phyloP scores from a whole-genome alignment of 2,329 filamentous ascomycete species.

The Xylariaceae sp. region DNA sequence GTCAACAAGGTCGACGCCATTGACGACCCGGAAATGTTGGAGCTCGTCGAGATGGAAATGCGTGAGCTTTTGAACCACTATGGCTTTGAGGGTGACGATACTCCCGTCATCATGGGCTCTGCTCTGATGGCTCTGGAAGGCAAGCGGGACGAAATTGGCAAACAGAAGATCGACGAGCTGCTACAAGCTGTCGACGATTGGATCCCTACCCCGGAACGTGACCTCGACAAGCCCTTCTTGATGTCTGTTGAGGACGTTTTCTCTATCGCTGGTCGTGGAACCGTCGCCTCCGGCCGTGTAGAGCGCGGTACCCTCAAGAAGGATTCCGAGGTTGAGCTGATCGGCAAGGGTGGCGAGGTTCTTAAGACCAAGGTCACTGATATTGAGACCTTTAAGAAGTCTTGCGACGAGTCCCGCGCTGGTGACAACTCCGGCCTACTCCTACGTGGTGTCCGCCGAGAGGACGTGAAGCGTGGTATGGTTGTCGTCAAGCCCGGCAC shows the following conservation, averaged over 20 bases:
- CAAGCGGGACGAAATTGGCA: conserved; percentile 85
- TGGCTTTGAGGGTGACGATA: conserved; percentile 97
- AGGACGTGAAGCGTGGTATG: conserved; percentile 95
- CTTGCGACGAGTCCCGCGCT: conserved; percentile 92
- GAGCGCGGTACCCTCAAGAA: conserved; percentile 94
- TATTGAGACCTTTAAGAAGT: conserved; percentile 99
- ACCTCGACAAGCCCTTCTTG: conserved; percentile 97
- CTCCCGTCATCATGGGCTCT: conserved; percentile 95
- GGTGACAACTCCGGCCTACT: conserved; percentile 98
- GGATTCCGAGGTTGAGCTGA: conserved; percentile 91
- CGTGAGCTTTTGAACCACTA: conserved; percentile 91
- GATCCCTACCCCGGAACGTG: conserved; percentile 95
- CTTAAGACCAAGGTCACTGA: conserved; percentile 99
- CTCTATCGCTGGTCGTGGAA: conserved; percentile 91
- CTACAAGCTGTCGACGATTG: conserved; percentile 88
- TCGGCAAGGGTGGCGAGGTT: conserved; percentile 80
- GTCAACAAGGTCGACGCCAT: conserved; percentile 99
- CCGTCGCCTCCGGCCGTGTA: conserved; percentile 94
- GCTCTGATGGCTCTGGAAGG: conserved; percentile 92
- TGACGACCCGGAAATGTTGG: conserved; percentile 98
- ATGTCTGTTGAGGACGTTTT: conserved; percentile 97
- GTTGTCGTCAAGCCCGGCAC: conserved; percentile 83
- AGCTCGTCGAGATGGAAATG: conserved; percentile 99
- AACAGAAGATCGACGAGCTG: conserved; percentile 87
- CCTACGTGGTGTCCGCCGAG: conserved; percentile 92